Conservation (phyloP, 495 filamentous ascomycete species). For the Penicillium taxi region DNA sequence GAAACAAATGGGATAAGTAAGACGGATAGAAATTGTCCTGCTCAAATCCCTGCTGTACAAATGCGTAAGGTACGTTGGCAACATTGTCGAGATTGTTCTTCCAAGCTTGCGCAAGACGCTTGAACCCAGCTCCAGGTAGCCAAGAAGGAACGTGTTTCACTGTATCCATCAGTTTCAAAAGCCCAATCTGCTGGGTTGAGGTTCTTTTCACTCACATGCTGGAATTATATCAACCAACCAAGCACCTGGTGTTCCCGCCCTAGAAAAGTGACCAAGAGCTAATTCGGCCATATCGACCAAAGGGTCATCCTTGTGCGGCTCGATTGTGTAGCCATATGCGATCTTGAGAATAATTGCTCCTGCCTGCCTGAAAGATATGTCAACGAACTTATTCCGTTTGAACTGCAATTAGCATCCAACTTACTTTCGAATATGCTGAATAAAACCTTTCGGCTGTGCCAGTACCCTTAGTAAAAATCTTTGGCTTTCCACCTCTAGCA, state of each 20-base stretch:
- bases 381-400: not conserved
- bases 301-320: constrained; percentile 32
- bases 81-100: constrained; percentile 16
- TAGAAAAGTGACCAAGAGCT: constrained; percentile 36
- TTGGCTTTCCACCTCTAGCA: constrained; percentile 34
- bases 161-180: constrained; percentile 4
- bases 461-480: constrained; percentile 38
- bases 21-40: constrained; percentile 26
- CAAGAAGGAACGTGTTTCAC: constrained; percentile 39
- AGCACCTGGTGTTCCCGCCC: constrained; percentile 33
- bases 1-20: constrained; percentile 30
- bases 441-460: constrained; percentile 25
- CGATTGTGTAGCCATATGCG: constrained; percentile 43
- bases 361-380: constrained; percentile 19
- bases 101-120: constrained; percentile 32
- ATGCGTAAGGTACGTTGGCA: constrained; percentile 32
- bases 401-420: constrained; percentile 3
- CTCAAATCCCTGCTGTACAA: constrained; percentile 37
- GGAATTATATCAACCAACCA: constrained; percentile 42
- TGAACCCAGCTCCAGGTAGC: constrained; percentile 45
- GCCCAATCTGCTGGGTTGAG: too few relatives aligned
- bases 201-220: constrained; percentile 12
- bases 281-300: constrained; percentile 34
- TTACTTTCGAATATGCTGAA: constrained; percentile 36
- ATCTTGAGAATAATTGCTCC: constrained; percentile 43